A percentile compares a stretch with the other conserved stretches of the same genome.
These are phyloP conservation scores for Sphaerostilbella broomeana DNA, from an alignment of 2,329 filamentous ascomycete genomes.

Conservation along the genomic window DNA sequence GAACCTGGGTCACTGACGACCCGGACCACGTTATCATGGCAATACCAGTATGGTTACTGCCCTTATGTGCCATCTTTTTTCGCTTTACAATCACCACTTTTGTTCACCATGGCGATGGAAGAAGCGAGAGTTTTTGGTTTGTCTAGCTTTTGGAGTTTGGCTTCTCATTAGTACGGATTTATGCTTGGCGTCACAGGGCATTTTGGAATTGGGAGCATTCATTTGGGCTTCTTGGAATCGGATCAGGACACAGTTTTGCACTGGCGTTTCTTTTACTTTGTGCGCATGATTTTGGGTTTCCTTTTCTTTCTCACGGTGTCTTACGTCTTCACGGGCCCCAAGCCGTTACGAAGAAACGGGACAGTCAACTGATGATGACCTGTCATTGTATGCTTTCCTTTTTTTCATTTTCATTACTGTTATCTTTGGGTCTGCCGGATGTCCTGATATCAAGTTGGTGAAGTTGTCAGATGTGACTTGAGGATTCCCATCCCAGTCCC, in stretches of 20 bases:
- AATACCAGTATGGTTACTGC: neutral
- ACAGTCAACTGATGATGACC: constrained; percentile 10
- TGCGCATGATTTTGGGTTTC: constrained; percentile 4
- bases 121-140: constrained; percentile 4
- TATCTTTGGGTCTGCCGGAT: no score
- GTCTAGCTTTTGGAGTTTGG: constrained; percentile 9
- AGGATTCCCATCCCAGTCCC: no score
- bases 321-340: constrained; percentile 10
- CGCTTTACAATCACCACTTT: constrained; percentile 1
- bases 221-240: constrained; percentile 5
- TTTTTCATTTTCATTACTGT: constrained; percentile 6
- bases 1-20: no score
- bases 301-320: constrained; percentile 2
- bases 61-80: neutral
- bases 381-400: constrained; percentile 8
- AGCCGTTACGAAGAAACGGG: constrained; percentile 10
- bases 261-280: constrained; percentile 7
- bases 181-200: constrained; percentile 11
- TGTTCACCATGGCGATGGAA: constrained; percentile 3
- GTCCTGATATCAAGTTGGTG: no score
- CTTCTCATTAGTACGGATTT: constrained; percentile 3
- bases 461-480: no score
- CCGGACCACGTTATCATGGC: neutral
- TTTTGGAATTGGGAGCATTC: constrained; percentile 5
- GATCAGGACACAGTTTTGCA: constrained; percentile 9